phyloP scores from a whole-genome alignment of 805 yeast genomes.

The Metschnikowia anglica region DNA sequence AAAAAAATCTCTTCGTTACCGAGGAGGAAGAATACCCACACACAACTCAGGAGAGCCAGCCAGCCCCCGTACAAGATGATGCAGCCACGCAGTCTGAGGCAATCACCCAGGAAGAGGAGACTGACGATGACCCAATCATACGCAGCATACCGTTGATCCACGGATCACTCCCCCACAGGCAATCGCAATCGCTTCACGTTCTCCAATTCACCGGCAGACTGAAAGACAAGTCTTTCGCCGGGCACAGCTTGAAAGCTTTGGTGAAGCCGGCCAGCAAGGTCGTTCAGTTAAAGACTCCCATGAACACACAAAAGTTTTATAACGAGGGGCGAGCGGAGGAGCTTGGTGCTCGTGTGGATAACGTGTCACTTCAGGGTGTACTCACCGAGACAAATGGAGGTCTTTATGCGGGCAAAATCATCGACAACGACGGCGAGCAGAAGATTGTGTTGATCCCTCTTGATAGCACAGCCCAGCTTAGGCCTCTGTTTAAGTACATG shows the following conservation, averaged over 20 bases:
- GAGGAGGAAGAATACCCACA: constrained; percentile 19
- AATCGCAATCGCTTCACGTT: constrained; percentile 34
- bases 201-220: constrained; percentile 50
- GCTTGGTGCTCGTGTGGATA: constrained; percentile 59
- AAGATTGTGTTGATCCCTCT: constrained; percentile 66
- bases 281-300: constrained; percentile 74
- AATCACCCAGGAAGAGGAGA: background rate
- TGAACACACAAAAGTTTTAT: constrained; percentile 65
- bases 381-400: constrained; percentile 53
- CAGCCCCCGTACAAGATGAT: too few species aligned
- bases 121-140: constrained; percentile 38
- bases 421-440: constrained; percentile 20
- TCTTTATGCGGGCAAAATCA: constrained; percentile 34
- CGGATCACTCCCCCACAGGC: constrained; percentile 24
- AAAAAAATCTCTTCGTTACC: constrained; percentile 18
- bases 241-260: constrained; percentile 41
- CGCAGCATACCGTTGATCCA: constrained; percentile 39
- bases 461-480: constrained; percentile 66
- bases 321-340: constrained; percentile 61
- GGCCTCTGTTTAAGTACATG: constrained; percentile 79
- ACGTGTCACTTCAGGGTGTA: constrained; percentile 72
- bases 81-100: background rate
- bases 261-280: constrained; percentile 62
- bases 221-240: constrained; percentile 38
- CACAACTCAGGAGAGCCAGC: too few species aligned